Base-by-base conservation (phyloP, 331 rosid genomes). In the Saraca asoca region DNA sequence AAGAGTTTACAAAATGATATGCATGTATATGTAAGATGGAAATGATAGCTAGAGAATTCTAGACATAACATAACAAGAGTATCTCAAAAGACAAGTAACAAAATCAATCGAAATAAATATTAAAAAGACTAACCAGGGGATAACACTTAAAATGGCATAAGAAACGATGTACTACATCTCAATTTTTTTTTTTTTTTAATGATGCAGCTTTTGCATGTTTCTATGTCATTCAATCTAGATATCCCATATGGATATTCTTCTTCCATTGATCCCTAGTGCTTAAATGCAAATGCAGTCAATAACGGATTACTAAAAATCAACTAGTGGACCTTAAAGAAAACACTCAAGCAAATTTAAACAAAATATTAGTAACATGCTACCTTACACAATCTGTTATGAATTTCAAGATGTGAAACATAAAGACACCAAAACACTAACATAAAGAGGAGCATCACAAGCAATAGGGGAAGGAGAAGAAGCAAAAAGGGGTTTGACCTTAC, bases 361-460 rank as follows among this genome's bases (percentile, higher is more conserved):
- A 20, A 38, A 39, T 46, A 33, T 56, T 53, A 59, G 7, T 58
- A 33, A 33, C 45, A 11, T 72, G 53, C 17, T 51, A 41, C 59
- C 66, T 67, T 43, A 14, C 56, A 43, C 51, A 68, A 17, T 9
- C 20, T n/a, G 44, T 29, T 42, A 39, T 31, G 18, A 67, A 46
- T 42, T n/a, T 48, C 58, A 74, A 43, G 50, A 66, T 10, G 56
- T 64, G 51, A 35, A 66, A 37, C 31, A 50, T 13, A 46, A 55
- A 73, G 12, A 16, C 16, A 52, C 57, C 2, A 42, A 35, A 39
- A 44, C 66, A 51, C 16, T 57, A 33, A 51, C 24, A 44, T 39
- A 37, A 44, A 65, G 49, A 42, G 41, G 68, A 69, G 52, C 48
- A 39, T 31, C 45, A 66, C 57, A 43, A n/a, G n/a, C 49, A 68